Base-by-base conservation (phyloP, 768 basidiomycete species). In the Trametes elegans region DNA sequence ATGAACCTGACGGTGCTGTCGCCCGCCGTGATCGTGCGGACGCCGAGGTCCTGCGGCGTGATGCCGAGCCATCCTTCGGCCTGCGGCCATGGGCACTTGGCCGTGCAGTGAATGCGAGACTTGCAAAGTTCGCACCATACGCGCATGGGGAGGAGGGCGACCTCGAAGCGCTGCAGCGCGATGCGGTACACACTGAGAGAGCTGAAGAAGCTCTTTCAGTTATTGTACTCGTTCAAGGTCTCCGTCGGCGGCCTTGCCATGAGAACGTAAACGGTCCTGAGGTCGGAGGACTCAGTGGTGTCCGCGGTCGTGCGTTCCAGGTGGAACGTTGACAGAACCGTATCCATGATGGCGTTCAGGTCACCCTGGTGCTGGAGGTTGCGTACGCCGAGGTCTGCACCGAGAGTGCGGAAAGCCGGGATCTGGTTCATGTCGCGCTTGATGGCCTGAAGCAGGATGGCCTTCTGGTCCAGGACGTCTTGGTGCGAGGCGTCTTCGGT, bases 111-210 rank as follows among this genome's bases (percentile, higher is more conserved):
- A 35, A 48, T 23, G 3, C 31, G 32, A 10, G 46, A 48, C 34
- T 48, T 48, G 46, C 46, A 48, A 11, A 48, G 46, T 1, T 48
- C 46, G 34, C 46, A 48, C 21, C 19, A 48, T 10, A 48, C 34
- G 11, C 18, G 21, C 3, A 7, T 21, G 18, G 45, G 19, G 32
- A 16, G 31, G 6, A 7, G 3, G 7, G 46, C 34, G 19, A 36
- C 8, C 5, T 35, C 34, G 34, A 48, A 48, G 32, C 23, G 32
- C 14, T 36, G 34, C 9, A 41, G 40, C 5, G 21, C 23, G 40
- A 26, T 10, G 40, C 23, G 23, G 23, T 24, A 26, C 8, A 24
- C 21, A n/a, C n/a, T 10, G n/a, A 39, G 38, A 13, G 31, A 32
- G 31, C 7, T 32, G 23, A 41, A 41, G 23, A 3, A 26, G 40